Percentiles rank a stretch among this genome's conserved stretches.
phyloP scores from a whole-genome alignment of 345 rosid genomes.

The Brassica nigra region DNA sequence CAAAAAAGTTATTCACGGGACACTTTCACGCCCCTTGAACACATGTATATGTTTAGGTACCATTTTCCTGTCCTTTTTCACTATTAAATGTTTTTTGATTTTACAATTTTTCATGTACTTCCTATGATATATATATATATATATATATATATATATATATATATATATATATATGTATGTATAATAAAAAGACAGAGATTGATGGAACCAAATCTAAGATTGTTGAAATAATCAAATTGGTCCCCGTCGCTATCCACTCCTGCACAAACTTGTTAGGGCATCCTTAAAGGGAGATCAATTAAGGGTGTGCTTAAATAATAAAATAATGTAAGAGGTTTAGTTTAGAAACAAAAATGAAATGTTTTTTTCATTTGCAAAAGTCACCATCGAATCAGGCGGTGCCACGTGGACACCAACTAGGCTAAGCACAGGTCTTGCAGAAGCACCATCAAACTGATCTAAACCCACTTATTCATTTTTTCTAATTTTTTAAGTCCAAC shows the following conservation, averaged over 20 bases:
- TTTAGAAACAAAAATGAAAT: too few species aligned
- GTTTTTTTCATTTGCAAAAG: too few species aligned
- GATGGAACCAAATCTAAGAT: constrained; percentile 41
- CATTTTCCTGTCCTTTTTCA: constrained; percentile 20
- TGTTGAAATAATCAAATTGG: constrained; percentile 45
- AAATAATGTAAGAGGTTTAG: too few species aligned
- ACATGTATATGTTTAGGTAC: constrained; percentile 24
- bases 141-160: background rate
- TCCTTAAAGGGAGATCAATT: too few species aligned
- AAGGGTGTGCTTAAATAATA: too few species aligned
- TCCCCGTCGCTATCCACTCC: constrained; percentile 42
- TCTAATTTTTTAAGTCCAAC: too few species aligned
- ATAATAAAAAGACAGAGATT: constrained; percentile 29
- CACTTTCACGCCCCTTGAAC: constrained; percentile 13
- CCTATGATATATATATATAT: background rate
- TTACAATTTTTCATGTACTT: constrained; percentile 1
- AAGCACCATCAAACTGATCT: too few species aligned
- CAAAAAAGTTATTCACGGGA: constrained; percentile 26
- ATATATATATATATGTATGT: too few species aligned
- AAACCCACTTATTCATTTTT: too few species aligned
- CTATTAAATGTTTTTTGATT: constrained; percentile 11
- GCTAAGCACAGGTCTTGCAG: too few species aligned
- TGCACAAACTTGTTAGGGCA: constrained; percentile 39
- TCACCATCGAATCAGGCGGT: too few species aligned
- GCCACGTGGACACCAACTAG: too few species aligned